Conservation (phyloP, 2,329 filamentous ascomycete genomes). For the Diaporthe sp. region DNA sequence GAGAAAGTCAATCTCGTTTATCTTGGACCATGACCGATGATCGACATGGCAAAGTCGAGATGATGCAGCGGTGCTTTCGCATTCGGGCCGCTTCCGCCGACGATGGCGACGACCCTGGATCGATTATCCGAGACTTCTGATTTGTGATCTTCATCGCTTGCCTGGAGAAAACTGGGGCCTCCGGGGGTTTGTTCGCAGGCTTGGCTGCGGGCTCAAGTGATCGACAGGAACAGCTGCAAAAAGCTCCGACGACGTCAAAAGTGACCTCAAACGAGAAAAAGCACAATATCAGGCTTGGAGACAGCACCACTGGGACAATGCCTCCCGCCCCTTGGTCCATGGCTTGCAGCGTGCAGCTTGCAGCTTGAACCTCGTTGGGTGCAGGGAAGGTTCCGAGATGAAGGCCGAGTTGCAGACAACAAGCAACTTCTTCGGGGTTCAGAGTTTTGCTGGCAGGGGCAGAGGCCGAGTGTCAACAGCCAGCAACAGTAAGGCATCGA, state of each 20-base stretch:
- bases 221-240: conserved; percentile 11
- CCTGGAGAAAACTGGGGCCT: background rate
- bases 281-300: background rate
- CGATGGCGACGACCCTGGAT: conserved; percentile 4
- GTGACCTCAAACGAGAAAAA: no score
- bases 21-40: background rate
- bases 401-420: conserved; percentile 20
- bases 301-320: background rate
- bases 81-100: conserved; percentile 18
- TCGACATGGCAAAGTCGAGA: background rate
- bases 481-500: background rate
- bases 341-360: background rate
- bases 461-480: background rate
- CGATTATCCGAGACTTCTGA: conserved; percentile 5
- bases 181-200: background rate
- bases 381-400: background rate
- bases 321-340: background rate
- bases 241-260: background rate
- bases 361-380: background rate
- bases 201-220: background rate
- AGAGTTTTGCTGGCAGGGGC: background rate
- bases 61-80: background rate
- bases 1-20: conserved; percentile 13
- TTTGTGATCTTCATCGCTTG: background rate
- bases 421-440: conserved; percentile 16